A percentile compares a stretch with the other conserved stretches of the same genome.
Evolutionary conservation across 306 rosid species (phyloP).

Genomic region (Vigna reflexopilosa): DNA sequence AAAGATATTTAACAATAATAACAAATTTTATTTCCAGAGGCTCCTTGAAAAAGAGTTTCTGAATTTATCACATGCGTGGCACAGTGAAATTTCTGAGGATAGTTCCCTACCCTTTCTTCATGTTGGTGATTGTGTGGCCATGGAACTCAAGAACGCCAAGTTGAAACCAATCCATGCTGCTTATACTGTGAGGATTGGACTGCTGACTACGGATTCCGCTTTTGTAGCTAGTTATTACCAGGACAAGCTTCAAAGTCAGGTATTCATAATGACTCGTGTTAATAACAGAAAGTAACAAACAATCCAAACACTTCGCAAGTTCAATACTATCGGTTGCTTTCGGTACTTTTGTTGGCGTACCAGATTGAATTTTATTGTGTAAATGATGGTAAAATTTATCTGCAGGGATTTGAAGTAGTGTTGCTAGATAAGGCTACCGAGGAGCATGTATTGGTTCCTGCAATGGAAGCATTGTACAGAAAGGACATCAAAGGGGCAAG

Average conservation of each 20-base stretch:
- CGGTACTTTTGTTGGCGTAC: not conserved
- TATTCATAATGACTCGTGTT: conserved; percentile 18
- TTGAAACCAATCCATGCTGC: conserved; percentile 67
- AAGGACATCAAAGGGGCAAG: conserved; percentile 60
- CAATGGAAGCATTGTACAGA: conserved; percentile 54
- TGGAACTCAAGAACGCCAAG: conserved; percentile 64
- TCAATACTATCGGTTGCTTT: conserved; percentile 12
- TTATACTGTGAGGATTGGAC: conserved; percentile 56
- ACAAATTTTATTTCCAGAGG: conserved; percentile 18
- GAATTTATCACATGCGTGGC: conserved; percentile 67
- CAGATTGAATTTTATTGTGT: conserved; percentile 18
- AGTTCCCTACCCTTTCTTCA: conserved; percentile 68
- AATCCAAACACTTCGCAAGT: not conserved
- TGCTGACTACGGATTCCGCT: conserved; percentile 55
- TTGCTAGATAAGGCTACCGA: conserved; percentile 49
- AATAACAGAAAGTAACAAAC: not conserved
- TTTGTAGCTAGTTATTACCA: conserved; percentile 56
- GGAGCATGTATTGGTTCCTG: conserved; percentile 53
- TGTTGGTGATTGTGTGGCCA: conserved; percentile 70
- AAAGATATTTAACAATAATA: conserved; percentile 8
- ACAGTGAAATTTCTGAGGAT: conserved; percentile 59
- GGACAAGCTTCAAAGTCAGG: conserved; percentile 68
- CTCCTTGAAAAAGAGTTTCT: conserved; percentile 41
- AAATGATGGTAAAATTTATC: conserved; percentile 4
- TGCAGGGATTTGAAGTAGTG: conserved; percentile 56